Evolutionary conservation across 108 stramenopile species (phyloP).

Genomic region (Discostella pseudostelligera): DNA sequence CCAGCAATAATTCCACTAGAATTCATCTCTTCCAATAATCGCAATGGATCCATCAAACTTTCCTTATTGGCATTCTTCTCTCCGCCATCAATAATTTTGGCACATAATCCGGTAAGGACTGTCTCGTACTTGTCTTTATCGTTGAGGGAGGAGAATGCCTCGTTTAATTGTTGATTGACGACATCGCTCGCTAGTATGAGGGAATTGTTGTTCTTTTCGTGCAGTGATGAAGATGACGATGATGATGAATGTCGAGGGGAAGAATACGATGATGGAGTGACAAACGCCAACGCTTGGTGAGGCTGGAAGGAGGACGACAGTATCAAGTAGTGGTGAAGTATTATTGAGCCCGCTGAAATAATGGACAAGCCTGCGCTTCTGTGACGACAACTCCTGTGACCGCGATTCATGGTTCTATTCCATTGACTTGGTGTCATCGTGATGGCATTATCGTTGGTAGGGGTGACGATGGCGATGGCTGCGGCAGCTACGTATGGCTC

Average conservation of each 20-base stretch:
- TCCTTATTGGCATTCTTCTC: constrained; percentile 18
- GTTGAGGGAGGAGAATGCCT: constrained; percentile 66
- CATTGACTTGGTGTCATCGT: too few relatives aligned
- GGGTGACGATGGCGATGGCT: too few relatives aligned
- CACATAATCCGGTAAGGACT: constrained; percentile 82
- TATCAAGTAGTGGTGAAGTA: too few relatives aligned
- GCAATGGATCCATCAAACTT: constrained; percentile 67
- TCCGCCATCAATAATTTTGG: constrained; percentile 71
- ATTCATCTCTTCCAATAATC: constrained; percentile 84
- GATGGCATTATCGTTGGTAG: too few relatives aligned
- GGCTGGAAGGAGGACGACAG: too few relatives aligned
- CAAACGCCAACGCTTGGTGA: not conserved
- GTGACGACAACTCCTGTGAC: too few relatives aligned
- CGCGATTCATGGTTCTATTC: too few relatives aligned
- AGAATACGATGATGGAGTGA: not conserved
- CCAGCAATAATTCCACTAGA: constrained; percentile 56
- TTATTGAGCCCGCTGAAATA: too few relatives aligned
- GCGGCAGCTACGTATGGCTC: too few relatives aligned
- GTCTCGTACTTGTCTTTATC: constrained; percentile 86
- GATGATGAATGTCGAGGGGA: not conserved
- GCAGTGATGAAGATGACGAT: not conserved
- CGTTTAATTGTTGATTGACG: constrained; percentile 48
- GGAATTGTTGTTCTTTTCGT: not conserved
- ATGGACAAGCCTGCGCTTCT: too few relatives aligned
- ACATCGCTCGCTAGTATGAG: not conserved